Percentiles rank a stretch among this genome's conserved stretches.
Evolutionary conservation across 495 filamentous ascomycete genomes (phyloP).

Genomic region (Letharia lupina): DNA sequence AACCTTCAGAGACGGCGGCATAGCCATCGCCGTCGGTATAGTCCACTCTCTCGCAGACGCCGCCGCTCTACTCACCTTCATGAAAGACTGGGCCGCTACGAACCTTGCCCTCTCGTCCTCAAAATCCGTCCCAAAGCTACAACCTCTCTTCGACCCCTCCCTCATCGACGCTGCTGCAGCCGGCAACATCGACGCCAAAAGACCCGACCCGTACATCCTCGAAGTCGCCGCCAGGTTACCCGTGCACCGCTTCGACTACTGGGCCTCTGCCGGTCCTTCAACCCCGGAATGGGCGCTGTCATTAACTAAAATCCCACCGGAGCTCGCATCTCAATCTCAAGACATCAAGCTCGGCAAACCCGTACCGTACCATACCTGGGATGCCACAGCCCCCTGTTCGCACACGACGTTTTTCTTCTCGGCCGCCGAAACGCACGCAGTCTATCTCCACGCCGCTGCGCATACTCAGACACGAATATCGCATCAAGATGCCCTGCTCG

Average conservation of each 20-base stretch:
- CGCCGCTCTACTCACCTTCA: slow-evolving; percentile 37
- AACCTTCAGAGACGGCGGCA: slow-evolving; percentile 35
- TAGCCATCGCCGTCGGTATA: slow-evolving; percentile 35
- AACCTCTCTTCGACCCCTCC: slow-evolving; percentile 28
- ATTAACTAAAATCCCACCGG: neutral
- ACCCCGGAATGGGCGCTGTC: neutral
- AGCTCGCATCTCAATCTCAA: neutral
- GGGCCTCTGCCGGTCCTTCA: slow-evolving; percentile 3
- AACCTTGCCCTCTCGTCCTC: slow-evolving; percentile 22
- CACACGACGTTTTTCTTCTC: slow-evolving; percentile 4
- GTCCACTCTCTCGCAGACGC: slow-evolving; percentile 45
- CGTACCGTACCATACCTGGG: neutral
- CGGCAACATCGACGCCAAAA: neutral
- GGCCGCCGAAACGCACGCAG: neutral
- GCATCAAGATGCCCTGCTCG: slow-evolving; percentile 4
- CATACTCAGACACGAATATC: neutral
- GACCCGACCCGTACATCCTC: neutral
- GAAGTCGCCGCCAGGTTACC: neutral
- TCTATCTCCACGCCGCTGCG: neutral
- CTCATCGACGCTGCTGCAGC: slow-evolving; percentile 24
- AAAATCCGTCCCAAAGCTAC: slow-evolving; percentile 9
- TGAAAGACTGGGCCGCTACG: slow-evolving; percentile 37
- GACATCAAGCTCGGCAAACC: neutral
- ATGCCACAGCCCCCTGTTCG: neutral
- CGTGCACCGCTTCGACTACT: slow-evolving; percentile 6